Percentiles rank a stretch among this genome's conserved stretches.
These are phyloP conservation scores for Xylaria curta DNA, from an alignment of 495 filamentous ascomycete genomes.

Conservation along the genomic window DNA sequence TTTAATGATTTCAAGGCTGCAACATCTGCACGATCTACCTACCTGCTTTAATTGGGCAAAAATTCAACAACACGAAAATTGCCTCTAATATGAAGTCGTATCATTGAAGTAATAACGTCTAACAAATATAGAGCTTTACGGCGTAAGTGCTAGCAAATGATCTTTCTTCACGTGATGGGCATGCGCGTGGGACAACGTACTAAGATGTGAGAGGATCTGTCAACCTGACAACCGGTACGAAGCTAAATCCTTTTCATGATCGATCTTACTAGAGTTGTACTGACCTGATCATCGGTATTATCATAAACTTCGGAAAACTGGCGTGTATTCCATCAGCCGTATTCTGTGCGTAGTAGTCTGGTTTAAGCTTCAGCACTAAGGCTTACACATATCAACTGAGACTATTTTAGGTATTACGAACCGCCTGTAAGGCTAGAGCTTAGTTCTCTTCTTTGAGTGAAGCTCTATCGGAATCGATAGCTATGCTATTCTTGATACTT, in stretches of 20 bases:
- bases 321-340: neutral
- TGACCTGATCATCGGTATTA: neutral
- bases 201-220: neutral
- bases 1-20: neutral
- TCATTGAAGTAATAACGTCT: neutral
- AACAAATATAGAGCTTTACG: neutral
- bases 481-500: neutral
- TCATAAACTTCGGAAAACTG: neutral
- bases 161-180: neutral
- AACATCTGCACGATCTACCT: neutral
- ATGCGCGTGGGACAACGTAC: neutral
- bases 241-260: neutral
- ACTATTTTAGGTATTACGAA: neutral
- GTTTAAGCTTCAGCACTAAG: neutral
- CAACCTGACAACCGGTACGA: neutral
- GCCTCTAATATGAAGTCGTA: neutral
- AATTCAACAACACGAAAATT: neutral
- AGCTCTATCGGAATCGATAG: neutral
- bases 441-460: neutral
- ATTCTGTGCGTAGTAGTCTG: neutral
- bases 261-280: neutral
- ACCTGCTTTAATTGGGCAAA: neutral
- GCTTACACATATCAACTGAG: neutral
- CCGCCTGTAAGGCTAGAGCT: conserved; percentile 10
- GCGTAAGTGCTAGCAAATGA: neutral